Evolutionary conservation across 2,329 filamentous ascomycete species (phyloP).

Genomic region (Phialemoniopsis sp.): DNA sequence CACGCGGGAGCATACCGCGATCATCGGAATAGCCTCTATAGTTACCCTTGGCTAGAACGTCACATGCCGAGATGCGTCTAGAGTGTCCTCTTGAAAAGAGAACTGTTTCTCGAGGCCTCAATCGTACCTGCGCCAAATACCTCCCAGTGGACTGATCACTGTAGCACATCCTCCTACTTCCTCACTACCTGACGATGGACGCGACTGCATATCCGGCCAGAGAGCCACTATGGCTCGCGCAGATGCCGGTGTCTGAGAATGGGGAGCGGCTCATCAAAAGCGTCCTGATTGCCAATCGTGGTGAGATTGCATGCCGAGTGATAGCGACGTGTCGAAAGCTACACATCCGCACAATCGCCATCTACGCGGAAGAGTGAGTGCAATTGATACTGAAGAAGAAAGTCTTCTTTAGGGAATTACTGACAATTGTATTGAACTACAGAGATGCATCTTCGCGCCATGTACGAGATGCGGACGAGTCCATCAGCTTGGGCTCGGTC

Average conservation of each 20-base stretch:
- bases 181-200: neutral
- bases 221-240: neutral
- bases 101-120: too few species aligned
- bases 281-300: conserved; percentile 67
- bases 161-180: too few species aligned
- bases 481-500: conserved; percentile 56
- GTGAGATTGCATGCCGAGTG: conserved; percentile 66
- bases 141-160: too few species aligned
- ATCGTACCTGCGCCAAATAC: too few species aligned
- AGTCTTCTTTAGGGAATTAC: too few species aligned
- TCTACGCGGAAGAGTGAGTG: conserved; percentile 49
- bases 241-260: neutral
- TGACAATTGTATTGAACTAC: too few species aligned
- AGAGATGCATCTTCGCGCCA: conserved; percentile 62
- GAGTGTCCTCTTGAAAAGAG: too few species aligned
- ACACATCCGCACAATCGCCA: conserved; percentile 62
- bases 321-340: conserved; percentile 60
- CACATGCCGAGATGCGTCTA: too few species aligned
- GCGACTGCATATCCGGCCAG: conserved; percentile 3
- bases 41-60: too few species aligned
- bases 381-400: too few species aligned
- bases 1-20: too few species aligned
- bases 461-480: conserved; percentile 60
- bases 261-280: conserved; percentile 23
- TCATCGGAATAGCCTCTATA: too few species aligned